A percentile compares a stretch with the other conserved stretches of the same genome.
Conservation (phyloP, 2,329 filamentous ascomycete species). For the Sclerotinia sclerotiorum region DNA sequence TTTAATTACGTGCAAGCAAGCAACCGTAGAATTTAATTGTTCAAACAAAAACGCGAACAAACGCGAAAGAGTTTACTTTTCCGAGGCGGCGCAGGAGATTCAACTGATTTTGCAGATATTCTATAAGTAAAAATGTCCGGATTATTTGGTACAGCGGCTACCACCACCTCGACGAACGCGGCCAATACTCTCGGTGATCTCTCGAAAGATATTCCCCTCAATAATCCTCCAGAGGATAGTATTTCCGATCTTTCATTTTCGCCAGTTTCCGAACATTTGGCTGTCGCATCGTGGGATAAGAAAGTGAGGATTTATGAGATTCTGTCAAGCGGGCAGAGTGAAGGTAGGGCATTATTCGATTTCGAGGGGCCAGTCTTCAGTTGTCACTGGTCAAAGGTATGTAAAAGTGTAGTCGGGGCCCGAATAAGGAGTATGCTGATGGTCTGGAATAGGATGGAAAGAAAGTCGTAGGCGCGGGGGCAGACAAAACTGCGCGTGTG, state of each 20-base stretch:
- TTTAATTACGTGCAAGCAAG: constrained; percentile 22
- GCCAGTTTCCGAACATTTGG: constrained; percentile 73
- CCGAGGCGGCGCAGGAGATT: constrained; percentile 4
- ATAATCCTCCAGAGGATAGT: constrained; percentile 79
- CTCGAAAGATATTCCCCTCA: constrained; percentile 80
- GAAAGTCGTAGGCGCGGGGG: constrained; percentile 82
- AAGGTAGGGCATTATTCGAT: constrained; percentile 82
- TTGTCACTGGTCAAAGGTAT: constrained; percentile 84
- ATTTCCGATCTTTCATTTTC: constrained; percentile 87
- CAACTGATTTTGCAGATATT: background rate
- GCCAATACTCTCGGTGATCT: constrained; percentile 85
- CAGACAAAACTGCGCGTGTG: constrained; percentile 87
- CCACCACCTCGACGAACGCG: constrained; percentile 47
- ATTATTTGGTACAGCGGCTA: constrained; percentile 55
- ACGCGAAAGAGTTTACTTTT: constrained; percentile 15
- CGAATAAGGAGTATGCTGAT: constrained; percentile 23
- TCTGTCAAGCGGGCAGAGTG: constrained; percentile 70
- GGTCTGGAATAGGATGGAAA: constrained; percentile 69
- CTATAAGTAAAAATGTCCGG: constrained; percentile 56
- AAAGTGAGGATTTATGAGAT: constrained; percentile 98
- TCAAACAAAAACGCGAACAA: constrained; percentile 4
- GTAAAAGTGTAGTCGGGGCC: constrained; percentile 35
- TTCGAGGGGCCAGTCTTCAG: constrained; percentile 83
- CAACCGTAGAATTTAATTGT: constrained; percentile 1
- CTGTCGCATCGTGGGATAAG: constrained; percentile 95